Evolutionary conservation across 306 rosid species (phyloP), one percentile per base, ranked within the genome.

Genomic region (Castanospermum australe): DNA sequence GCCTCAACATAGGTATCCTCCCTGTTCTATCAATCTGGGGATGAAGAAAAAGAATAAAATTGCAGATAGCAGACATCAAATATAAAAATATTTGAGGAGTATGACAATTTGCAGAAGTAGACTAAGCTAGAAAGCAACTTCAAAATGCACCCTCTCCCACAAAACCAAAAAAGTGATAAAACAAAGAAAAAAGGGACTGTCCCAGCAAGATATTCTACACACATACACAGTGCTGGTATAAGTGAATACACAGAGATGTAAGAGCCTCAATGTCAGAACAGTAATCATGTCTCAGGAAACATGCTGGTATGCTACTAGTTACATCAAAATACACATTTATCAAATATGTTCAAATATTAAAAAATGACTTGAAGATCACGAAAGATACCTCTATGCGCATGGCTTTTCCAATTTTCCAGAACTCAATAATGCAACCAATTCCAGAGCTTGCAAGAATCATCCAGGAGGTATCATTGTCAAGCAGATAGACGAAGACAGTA

Each of bases 371-470:
- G 51, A 48, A 75, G 69, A 83, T 57, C 33, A 51, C 64, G 65
- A 65, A 67, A 13, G 38, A 30, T 90, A 95, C 99, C 98, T 91
- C 98, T 77, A 95, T 90, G 83, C 85, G 99, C 99, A 95, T 95
- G 66, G 99, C 99, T 79, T 95, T 95, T 78, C 99, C 99, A 79
- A 95, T 95, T 83, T 95, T 95, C 99, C 99, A 95, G 82, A 95
- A 95, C 85, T 95, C 99, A 68, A 95, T 95, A 72, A 97, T 76
- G 71, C 90, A 87, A 72, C 99, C 99, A 67, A 93, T 72, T 63
- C 99, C 99, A 83, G 99, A 90, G 87, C 99, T 95, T 75, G 90
- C 92, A 71, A 95, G 99, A 68, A 93, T 95, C 99, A 95, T 95
- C 99, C 99, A 95, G 15, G 99, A 95, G n/a, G 99, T 95, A 60